These are phyloP conservation scores for Chimonanthus praecox DNA, from an alignment of 164 flowering plant genomes.

Conservation along the genomic window DNA sequence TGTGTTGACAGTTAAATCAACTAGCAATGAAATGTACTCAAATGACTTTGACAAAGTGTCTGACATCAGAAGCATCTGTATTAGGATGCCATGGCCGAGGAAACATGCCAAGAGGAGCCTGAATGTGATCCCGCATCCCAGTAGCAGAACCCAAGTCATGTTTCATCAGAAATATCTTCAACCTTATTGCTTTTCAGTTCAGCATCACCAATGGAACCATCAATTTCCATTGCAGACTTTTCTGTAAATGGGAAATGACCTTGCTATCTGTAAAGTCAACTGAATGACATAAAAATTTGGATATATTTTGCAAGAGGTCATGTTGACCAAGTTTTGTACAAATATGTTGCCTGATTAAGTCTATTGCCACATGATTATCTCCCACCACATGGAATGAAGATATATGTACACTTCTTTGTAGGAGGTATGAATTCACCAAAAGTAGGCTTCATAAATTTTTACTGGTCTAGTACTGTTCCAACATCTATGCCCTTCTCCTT, in stretches of 20 bases:
- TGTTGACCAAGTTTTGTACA: no score
- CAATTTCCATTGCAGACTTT: constrained; percentile 58
- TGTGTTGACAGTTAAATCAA: constrained; percentile 82
- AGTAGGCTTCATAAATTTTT: no score
- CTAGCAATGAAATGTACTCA: constrained; percentile 78
- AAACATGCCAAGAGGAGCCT: constrained; percentile 88
- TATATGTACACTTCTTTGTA: no score
- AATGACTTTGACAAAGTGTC: constrained; percentile 53
- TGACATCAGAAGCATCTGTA: constrained; percentile 69
- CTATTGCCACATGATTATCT: no score
- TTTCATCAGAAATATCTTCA: constrained; percentile 18
- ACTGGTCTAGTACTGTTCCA: no score
- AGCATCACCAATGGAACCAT: constrained; percentile 39
- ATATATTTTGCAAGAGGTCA: no score
- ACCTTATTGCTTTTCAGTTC: constrained; percentile 33
- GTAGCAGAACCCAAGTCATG: constrained; percentile 16
- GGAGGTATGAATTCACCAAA: no score
- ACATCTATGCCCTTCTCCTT: no score
- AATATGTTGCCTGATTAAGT: no score
- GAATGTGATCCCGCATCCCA: constrained; percentile 39
- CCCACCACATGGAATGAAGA: no score
- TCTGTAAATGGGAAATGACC: constrained; percentile 10
- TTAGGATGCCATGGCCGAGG: constrained; percentile 90
- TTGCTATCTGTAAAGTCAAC: no score
- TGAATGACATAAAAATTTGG: no score